Evolutionary conservation across 2,329 filamentous ascomycete species (phyloP).

Genomic region (Nemania sp.): DNA sequence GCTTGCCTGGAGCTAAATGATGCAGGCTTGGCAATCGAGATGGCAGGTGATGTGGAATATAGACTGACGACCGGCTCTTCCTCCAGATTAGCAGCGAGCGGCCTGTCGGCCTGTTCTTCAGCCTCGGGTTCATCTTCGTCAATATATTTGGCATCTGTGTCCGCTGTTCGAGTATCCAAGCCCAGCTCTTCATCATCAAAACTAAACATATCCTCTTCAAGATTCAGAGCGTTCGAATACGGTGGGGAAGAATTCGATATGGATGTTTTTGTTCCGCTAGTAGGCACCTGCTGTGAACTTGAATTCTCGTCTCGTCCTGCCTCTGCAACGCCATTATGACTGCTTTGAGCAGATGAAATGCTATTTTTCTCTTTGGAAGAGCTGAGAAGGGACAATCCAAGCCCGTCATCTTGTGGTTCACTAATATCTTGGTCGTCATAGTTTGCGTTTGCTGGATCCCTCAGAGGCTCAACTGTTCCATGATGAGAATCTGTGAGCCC

Average conservation of each 20-base stretch:
- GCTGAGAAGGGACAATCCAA: conserved; percentile 34
- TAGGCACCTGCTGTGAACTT: neutral
- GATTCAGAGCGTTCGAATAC: neutral
- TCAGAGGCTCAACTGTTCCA: neutral
- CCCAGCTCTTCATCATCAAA: conserved; percentile 44
- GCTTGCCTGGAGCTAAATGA: conserved; percentile 31
- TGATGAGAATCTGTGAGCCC: conserved; percentile 1
- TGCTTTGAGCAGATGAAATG: conserved; percentile 30
- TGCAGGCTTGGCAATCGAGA: conserved; percentile 43
- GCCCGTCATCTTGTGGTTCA: conserved; percentile 31
- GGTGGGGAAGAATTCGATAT: neutral
- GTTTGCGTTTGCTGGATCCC: conserved; percentile 7
- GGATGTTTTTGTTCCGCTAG: conserved; percentile 4
- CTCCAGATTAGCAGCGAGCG: conserved; percentile 23
- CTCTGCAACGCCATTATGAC: neutral
- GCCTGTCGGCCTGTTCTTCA: conserved; percentile 25
- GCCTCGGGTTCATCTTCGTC: conserved; percentile 43
- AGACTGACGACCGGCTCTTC: conserved; percentile 32
- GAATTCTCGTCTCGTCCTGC: conserved; percentile 5
- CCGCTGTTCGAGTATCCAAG: conserved; percentile 28
- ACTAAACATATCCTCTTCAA: conserved; percentile 48
- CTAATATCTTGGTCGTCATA: conserved; percentile 20
- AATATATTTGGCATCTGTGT: conserved; percentile 34
- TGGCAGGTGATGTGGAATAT: conserved; percentile 50
- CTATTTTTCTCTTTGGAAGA: conserved; percentile 37